phyloP scores from a whole-genome alignment of 495 filamentous ascomycete genomes.

The Ascodesmis nigricans region DNA sequence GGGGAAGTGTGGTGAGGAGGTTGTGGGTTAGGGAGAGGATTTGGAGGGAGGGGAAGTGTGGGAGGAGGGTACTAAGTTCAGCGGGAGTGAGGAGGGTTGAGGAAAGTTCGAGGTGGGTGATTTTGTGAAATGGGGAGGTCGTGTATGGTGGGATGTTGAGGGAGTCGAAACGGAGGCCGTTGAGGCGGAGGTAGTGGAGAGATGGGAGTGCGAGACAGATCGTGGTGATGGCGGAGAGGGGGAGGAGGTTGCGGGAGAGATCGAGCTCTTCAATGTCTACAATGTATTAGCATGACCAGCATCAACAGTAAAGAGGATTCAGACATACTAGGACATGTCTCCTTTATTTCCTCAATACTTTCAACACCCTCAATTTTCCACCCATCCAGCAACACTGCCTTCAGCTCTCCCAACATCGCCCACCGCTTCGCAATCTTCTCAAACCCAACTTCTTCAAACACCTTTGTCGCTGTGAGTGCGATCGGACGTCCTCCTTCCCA shows the following conservation, averaged over 20 bases:
- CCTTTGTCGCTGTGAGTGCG: slow-evolving; percentile 51
- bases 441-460: slow-evolving; percentile 87
- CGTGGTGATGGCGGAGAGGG: slow-evolving; percentile 39
- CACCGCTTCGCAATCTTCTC: slow-evolving; percentile 71
- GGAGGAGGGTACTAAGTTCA: slow-evolving; percentile 25
- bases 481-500: slow-evolving; percentile 32
- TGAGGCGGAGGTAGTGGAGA: slow-evolving; percentile 43
- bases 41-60: slow-evolving; percentile 35
- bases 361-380: slow-evolving; percentile 33
- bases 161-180: slow-evolving; percentile 53
- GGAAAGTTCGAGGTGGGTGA: slow-evolving; percentile 51
- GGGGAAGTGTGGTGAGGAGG: slow-evolving; percentile 26
- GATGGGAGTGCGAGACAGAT: slow-evolving; percentile 45
- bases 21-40: slow-evolving; percentile 32
- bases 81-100: slow-evolving; percentile 52
- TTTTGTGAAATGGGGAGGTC: slow-evolving; percentile 26
- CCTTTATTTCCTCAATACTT: slow-evolving; percentile 23
- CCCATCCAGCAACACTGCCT: slow-evolving; percentile 62
- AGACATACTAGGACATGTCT: slow-evolving; percentile 29
- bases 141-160: slow-evolving; percentile 21
- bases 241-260: slow-evolving; percentile 64
- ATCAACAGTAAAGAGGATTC: background rate
- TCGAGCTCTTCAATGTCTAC: slow-evolving; percentile 60
- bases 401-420: slow-evolving; percentile 52
- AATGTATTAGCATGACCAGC: slow-evolving; percentile 1